Evolutionary conservation across 2,329 filamentous ascomycete genomes (phyloP).

Genomic region (Exophiala dermatitidis): DNA sequence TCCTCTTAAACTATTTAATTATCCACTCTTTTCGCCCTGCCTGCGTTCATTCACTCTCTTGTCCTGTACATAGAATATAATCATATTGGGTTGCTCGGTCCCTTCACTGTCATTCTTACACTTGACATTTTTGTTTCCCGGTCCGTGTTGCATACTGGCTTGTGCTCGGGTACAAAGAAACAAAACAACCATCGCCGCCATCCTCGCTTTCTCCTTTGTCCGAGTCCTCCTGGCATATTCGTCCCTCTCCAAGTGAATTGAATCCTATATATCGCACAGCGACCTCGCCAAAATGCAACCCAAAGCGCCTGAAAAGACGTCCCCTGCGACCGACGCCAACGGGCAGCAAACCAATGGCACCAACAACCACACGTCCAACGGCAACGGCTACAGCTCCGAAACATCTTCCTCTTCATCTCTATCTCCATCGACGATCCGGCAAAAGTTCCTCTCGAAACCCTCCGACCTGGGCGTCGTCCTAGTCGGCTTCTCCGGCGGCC

Average conservation of each 20-base stretch:
- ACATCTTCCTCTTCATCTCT: conserved; percentile 32
- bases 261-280: too few species aligned
- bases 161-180: too few species aligned
- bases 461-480: conserved; percentile 85
- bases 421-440: conserved; percentile 50
- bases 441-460: conserved; percentile 71
- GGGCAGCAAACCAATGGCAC: conserved; percentile 1
- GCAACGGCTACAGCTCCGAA: conserved; percentile 11
- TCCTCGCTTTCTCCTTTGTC: not conserved
- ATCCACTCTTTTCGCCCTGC: not conserved
- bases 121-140: too few species aligned
- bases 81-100: too few species aligned
- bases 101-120: too few species aligned
- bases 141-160: too few species aligned
- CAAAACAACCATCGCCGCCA: too few species aligned
- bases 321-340: conserved; percentile 14
- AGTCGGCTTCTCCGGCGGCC: conserved; percentile 92
- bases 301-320: conserved; percentile 15
- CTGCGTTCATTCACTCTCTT: not conserved
- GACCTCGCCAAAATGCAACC: conserved; percentile 7
- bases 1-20: not conserved
- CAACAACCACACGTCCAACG: not conserved
- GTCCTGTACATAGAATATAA: not conserved
- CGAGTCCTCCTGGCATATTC: not conserved
- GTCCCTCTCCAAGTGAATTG: too few species aligned